Evolutionary conservation across 305 asterid genomes (phyloP).

Genomic region (Solanum hybrid): DNA sequence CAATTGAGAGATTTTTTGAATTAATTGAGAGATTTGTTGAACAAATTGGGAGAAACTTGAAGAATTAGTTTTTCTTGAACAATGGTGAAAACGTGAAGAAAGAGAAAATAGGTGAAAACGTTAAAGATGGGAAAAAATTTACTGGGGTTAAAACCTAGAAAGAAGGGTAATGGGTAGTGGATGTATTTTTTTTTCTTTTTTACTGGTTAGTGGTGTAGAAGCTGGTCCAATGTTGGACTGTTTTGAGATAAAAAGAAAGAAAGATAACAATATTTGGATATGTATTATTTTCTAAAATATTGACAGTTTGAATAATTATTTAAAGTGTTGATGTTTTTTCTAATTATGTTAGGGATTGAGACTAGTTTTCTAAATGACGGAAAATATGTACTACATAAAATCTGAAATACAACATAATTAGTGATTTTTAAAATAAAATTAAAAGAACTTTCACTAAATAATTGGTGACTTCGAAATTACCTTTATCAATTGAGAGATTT

Average conservation of each 20-base stretch:
- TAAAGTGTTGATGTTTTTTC: neutral
- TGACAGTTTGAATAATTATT: neutral
- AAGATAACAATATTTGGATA: no score
- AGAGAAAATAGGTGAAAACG: neutral
- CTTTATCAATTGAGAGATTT: neutral
- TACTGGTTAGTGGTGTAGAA: neutral
- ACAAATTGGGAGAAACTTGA: neutral
- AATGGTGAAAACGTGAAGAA: neutral
- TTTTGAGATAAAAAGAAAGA: neutral
- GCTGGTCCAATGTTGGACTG: neutral
- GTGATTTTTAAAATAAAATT: neutral
- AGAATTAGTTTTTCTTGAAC: neutral
- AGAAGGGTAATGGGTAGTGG: neutral
- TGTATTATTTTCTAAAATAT: neutral
- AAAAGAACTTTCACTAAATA: no score
- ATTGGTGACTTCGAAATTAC: neutral
- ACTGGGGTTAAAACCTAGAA: neutral
- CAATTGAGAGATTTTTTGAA: neutral
- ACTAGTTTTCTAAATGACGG: neutral
- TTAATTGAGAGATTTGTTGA: neutral
- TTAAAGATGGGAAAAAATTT: neutral
- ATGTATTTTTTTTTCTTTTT: neutral
- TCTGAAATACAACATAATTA: neutral
- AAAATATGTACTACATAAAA: no score
- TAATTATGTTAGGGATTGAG: neutral